Evolutionary conservation across 441 rosid genomes (phyloP).

Genomic region (Pelargonium australe): DNA sequence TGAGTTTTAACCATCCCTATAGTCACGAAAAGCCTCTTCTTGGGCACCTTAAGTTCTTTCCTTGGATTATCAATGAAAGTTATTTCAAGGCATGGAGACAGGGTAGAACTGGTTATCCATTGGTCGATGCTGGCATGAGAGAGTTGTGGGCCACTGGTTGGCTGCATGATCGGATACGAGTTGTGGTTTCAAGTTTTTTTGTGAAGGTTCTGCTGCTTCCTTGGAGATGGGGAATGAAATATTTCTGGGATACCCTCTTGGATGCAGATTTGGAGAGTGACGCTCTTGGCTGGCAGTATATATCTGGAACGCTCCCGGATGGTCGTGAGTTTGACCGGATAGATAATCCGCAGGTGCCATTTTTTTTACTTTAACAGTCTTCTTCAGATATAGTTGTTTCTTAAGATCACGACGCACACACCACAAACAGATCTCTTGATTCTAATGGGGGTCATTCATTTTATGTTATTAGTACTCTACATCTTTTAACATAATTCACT

Average conservation of each 20-base stretch:
- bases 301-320: conserved; percentile 85
- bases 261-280: conserved; percentile 97
- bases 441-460: no score
- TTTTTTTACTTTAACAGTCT: no score
- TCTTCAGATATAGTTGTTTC: no score
- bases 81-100: conserved; percentile 98
- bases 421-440: no score
- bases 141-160: conserved; percentile 98
- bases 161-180: conserved; percentile 92
- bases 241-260: conserved; percentile 95
- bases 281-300: conserved; percentile 98
- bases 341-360: conserved; percentile 68
- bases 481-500: not conserved
- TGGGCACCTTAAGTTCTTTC: conserved; percentile 86
- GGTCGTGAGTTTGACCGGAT: conserved; percentile 85
- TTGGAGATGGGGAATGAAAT: conserved; percentile 99
- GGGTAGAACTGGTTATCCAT: conserved; percentile 93
- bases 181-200: conserved; percentile 94
- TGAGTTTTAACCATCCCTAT: conserved; percentile 89
- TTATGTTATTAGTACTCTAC: no score
- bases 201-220: conserved; percentile 95
- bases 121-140: conserved; percentile 98
- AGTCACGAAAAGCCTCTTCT: conserved; percentile 92
- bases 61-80: conserved; percentile 79
- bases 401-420: no score